phyloP scores from a whole-genome alignment of 2,329 filamentous ascomycete species.

The Mycosphaerella arachidis region DNA sequence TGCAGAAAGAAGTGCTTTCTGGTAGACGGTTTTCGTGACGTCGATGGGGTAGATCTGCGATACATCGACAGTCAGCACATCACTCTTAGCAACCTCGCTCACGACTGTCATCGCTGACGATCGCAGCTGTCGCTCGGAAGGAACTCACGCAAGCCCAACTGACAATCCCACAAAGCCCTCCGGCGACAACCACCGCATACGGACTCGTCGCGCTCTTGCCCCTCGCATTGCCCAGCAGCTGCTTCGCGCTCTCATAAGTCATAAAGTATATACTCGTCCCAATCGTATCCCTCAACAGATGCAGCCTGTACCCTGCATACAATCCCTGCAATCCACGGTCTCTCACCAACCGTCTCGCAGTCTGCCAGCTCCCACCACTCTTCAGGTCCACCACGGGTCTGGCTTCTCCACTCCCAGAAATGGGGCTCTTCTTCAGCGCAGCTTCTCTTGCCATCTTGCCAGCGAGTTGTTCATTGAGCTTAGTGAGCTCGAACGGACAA shows the following conservation, averaged over 20 bases:
- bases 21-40: conserved; percentile 80
- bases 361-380: conserved; percentile 39
- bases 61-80: conserved; percentile 2
- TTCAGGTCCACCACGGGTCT: conserved; percentile 12
- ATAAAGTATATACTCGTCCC: conserved; percentile 84
- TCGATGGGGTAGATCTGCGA: conserved; percentile 64
- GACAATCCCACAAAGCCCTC: conserved; percentile 75
- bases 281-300: conserved; percentile 79
- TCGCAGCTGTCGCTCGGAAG: too few relatives aligned
- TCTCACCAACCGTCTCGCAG: conserved; percentile 70
- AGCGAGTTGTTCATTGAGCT: conserved; percentile 79
- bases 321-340: conserved; percentile 68
- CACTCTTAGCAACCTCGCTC: too few relatives aligned
- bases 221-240: conserved; percentile 70
- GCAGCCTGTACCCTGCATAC: conserved; percentile 75
- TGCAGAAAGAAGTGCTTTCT: conserved; percentile 73
- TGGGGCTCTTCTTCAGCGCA: conserved; percentile 1
- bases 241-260: conserved; percentile 83
- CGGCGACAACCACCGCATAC: conserved; percentile 71
- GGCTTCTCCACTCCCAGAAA: neutral
- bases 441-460: conserved; percentile 60
- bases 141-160: conserved; percentile 74
- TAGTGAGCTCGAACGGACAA: conserved; percentile 86
- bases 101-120: too few relatives aligned
- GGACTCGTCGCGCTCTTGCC: conserved; percentile 72